A percentile compares a stretch with the other conserved stretches of the same genome.
These are phyloP conservation scores for Pseudonitzschia multistriata DNA, from an alignment of 108 stramenopile genomes.

Conservation along the genomic window DNA sequence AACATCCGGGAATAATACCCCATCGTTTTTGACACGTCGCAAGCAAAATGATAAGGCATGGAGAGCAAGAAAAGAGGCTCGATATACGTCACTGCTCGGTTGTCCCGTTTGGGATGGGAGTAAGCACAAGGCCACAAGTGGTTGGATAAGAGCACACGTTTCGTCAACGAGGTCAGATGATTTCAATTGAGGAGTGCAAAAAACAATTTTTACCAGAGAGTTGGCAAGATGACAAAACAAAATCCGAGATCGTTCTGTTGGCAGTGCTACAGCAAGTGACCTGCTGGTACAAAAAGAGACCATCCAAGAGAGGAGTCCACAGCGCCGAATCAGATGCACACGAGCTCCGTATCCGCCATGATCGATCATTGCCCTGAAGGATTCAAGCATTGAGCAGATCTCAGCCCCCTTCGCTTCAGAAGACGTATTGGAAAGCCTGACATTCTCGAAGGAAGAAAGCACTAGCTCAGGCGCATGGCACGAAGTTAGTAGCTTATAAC, in stretches of 20 bases:
- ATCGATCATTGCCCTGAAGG: slow-evolving; percentile 29
- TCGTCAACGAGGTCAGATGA: slow-evolving; percentile 12
- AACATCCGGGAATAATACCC: not conserved
- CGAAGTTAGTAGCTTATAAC: slow-evolving; percentile 56
- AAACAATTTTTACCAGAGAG: slow-evolving; percentile 4
- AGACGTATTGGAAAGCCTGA: slow-evolving; percentile 14
- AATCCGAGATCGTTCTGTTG: slow-evolving; percentile 11
- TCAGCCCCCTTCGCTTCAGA: slow-evolving; percentile 37
- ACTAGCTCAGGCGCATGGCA: slow-evolving; percentile 80
- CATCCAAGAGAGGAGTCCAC: slow-evolving; percentile 51
- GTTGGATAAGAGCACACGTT: slow-evolving; percentile 11
- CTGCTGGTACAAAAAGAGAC: slow-evolving; percentile 16
- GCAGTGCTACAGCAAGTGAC: slow-evolving; percentile 13
- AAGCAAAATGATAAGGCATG: not conserved
- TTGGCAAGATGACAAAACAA: slow-evolving; percentile 14
- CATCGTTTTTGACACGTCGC: not conserved
- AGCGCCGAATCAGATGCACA: slow-evolving; percentile 25
- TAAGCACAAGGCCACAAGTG: slow-evolving; percentile 4
- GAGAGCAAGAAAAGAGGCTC: not conserved
- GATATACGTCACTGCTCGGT: not conserved
- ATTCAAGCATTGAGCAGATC: slow-evolving; percentile 27
- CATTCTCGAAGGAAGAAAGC: slow-evolving; percentile 56
- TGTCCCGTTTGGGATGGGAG: not conserved
- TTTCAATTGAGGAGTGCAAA: not conserved
- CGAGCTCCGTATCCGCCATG: slow-evolving; percentile 27